Evolutionary conservation across 441 rosid species (phyloP).

Genomic region (Pelargonium australe): DNA sequence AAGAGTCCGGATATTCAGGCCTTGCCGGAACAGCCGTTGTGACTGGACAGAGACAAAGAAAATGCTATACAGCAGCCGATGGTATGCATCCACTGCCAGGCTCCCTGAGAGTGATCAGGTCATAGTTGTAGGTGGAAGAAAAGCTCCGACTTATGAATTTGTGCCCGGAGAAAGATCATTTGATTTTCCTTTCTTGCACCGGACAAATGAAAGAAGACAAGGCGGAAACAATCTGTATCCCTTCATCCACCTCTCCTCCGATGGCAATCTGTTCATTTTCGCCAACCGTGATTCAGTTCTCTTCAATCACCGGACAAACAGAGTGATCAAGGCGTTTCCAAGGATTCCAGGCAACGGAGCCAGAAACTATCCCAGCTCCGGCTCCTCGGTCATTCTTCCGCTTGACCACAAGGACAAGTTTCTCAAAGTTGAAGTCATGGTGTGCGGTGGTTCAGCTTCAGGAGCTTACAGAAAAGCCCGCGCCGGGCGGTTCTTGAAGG

Average conservation of each 20-base stretch:
- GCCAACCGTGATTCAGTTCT: slow-evolving; percentile 34
- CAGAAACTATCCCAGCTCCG: slow-evolving; percentile 39
- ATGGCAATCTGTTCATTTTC: slow-evolving; percentile 35
- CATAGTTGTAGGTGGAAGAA: slow-evolving; percentile 31
- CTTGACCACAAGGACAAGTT: slow-evolving; percentile 22
- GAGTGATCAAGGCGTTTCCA: slow-evolving; percentile 29
- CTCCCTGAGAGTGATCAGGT: slow-evolving; percentile 31
- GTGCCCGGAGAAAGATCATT: slow-evolving; percentile 24
- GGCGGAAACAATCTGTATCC: slow-evolving; percentile 36
- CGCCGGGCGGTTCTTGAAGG: slow-evolving; percentile 23
- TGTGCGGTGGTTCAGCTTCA: slow-evolving; percentile 30
- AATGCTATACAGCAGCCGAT: slow-evolving; percentile 27
- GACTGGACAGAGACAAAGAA: slow-evolving; percentile 26
- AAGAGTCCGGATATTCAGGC: slow-evolving; percentile 21
- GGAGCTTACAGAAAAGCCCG: slow-evolving; percentile 25
- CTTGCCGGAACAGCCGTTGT: slow-evolving; percentile 17
- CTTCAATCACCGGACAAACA: slow-evolving; percentile 18
- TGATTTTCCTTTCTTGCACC: slow-evolving; percentile 29
- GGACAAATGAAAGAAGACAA: slow-evolving; percentile 15
- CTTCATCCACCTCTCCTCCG: slow-evolving; percentile 35
- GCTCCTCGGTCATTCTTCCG: slow-evolving; percentile 33
- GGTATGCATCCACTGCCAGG: slow-evolving; percentile 31
- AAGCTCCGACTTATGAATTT: slow-evolving; percentile 29
- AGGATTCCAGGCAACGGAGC: slow-evolving; percentile 31
- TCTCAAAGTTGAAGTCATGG: slow-evolving; percentile 31